A percentile compares a stretch with the other conserved stretches of the same genome.
Conservation (phyloP, 331 rosid genomes). For the Malus hybrid region DNA sequence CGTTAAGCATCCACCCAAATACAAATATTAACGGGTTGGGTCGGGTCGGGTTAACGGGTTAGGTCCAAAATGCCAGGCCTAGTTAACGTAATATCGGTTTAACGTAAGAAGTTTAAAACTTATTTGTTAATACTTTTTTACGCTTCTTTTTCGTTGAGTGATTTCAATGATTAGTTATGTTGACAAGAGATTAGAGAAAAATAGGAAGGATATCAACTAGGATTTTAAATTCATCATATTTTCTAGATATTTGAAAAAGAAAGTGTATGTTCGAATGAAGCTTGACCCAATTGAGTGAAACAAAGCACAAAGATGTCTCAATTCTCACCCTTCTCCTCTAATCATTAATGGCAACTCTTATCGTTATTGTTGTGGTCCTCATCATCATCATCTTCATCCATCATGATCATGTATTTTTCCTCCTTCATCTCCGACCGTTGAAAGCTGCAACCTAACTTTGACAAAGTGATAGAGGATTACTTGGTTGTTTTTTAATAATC, state of each 20-base stretch:
- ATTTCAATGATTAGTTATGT: no score
- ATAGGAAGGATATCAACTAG: no score
- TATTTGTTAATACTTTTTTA: neutral
- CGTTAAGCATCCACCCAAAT: no score
- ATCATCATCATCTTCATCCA: neutral
- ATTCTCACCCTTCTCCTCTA: neutral
- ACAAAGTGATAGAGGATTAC: neutral
- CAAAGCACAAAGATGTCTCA: neutral
- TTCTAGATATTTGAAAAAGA: no score
- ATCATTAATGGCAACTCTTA: neutral
- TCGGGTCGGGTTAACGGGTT: no score
- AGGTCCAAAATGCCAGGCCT: no score
- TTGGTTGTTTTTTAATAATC: neutral
- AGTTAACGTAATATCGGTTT: neutral
- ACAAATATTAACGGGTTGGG: no score
- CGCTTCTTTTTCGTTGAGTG: neutral
- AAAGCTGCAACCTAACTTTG: neutral
- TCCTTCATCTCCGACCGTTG: neutral
- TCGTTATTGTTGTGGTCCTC: neutral
- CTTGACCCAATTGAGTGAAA: neutral
- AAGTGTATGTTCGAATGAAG: neutral
- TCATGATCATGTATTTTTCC: neutral
- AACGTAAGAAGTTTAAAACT: neutral
- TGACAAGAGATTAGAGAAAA: no score
- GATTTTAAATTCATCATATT: no score